These are phyloP conservation scores for Olyra latifolia DNA, from an alignment of 176 grass and related monocot species.

Conservation along the genomic window DNA sequence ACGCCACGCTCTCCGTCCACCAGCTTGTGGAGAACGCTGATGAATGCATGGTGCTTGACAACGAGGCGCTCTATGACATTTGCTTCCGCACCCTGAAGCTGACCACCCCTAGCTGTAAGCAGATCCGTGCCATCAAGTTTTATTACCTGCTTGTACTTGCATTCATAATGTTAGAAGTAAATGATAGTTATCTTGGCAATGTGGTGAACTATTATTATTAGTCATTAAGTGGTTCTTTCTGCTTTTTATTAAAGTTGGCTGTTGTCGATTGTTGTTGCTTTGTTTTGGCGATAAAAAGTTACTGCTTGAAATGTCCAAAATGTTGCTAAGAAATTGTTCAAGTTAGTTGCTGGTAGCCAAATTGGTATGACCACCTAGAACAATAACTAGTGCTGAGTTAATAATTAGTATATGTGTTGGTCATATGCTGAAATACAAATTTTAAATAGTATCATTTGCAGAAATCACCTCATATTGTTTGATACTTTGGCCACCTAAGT, in stretches of 20 bases:
- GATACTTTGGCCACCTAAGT: background rate
- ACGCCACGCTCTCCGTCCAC: slow-evolving; percentile 74
- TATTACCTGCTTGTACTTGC: background rate
- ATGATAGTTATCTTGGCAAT: background rate
- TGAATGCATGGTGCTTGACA: slow-evolving; percentile 88
- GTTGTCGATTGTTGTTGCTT: background rate
- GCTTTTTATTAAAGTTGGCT: background rate
- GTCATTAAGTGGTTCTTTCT: background rate
- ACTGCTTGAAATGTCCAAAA: background rate
- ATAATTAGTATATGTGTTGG: too few species aligned
- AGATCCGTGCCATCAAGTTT: background rate
- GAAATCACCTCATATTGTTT: too few species aligned
- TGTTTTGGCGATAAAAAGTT: background rate
- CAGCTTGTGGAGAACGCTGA: slow-evolving; percentile 91
- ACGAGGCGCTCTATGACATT: slow-evolving; percentile 82
- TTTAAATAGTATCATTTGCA: too few species aligned
- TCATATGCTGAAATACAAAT: too few species aligned
- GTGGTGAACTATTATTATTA: background rate
- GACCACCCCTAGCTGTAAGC: slow-evolving; percentile 81
- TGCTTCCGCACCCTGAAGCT: slow-evolving; percentile 89
- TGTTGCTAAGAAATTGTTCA: background rate
- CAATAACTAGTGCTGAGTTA: background rate
- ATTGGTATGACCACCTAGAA: background rate
- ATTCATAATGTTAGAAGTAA: background rate
- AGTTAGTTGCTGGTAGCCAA: background rate